Evolutionary conservation across 129 eudicot species (phyloP), one percentile per base, ranked within the genome.

Genomic region (Saussurea involucrata): DNA sequence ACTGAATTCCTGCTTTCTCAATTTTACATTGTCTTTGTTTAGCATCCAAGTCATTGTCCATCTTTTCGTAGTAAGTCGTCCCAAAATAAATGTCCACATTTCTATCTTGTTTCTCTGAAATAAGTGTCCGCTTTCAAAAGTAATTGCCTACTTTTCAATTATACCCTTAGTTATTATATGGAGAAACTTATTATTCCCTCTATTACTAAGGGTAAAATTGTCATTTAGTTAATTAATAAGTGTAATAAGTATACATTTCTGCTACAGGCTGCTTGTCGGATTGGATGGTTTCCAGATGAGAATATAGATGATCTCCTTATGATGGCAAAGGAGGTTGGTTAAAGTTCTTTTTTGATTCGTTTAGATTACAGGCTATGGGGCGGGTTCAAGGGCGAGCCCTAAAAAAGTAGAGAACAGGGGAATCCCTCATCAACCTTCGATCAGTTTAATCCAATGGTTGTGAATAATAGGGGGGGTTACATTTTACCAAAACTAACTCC

Each of bases 261-360:
- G 6, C 73, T 24, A 72, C 75, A 82, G 86, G 74, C 75, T 77
- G 82, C 82, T 77, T 82, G 82, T 77, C 61, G 66, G 73, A 18
- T 55, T 82, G 86, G 86, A 33, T 82, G 86, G 86, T 82, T 77
- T 77, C 57, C 57, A 66, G 74, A 66, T 36, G 49, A 15, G 68
- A 79, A 71, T 65, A 82, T 49, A 71, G 24, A 77, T 37, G 64
- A 60, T 27, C 78, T 82, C n/a, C 78, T 77, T 72, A 64, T 53
- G 71, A 77, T 82, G 36, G 82, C 57, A 65, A 67, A 53, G 27
- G 71, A 82, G 86, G 86, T 82, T 71, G 74, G 82, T 71, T 66
- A 36, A 76, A 76, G 74, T 55, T 77, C 53, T 70, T 69, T 29
- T 9, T 66, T 66, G 25, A 17, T 36, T 21, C 12, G 6, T 27